Evolutionary conservation across 139 green algal species (phyloP).

Genomic region (Chlamydomonas incerta): DNA sequence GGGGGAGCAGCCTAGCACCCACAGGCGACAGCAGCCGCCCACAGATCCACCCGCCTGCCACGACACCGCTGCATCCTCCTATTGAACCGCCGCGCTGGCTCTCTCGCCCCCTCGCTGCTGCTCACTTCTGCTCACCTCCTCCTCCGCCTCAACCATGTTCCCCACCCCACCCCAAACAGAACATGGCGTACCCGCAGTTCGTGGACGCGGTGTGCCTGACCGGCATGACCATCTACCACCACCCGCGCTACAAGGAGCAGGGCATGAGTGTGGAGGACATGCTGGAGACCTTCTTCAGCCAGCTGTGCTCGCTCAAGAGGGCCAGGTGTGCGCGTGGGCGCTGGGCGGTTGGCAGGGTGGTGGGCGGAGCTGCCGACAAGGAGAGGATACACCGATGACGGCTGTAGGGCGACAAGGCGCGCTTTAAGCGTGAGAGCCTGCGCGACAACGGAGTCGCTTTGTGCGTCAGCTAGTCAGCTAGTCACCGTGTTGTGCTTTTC

Average conservation of each 20-base stretch:
- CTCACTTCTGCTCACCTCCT: too few species aligned
- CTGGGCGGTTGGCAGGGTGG: neutral
- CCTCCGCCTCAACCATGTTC: neutral
- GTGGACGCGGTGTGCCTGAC: conserved; percentile 51
- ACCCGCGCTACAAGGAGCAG: conserved; percentile 47
- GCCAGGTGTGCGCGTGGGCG: conserved; percentile 7
- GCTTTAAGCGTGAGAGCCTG: too few species aligned
- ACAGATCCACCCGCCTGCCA: too few species aligned
- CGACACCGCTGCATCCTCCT: neutral
- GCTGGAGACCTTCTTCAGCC: conserved; percentile 61
- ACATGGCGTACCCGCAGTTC: conserved; percentile 55
- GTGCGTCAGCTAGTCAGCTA: too few species aligned
- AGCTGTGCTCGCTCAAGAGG: conserved; percentile 42
- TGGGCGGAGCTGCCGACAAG: neutral
- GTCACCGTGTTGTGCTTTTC: too few species aligned
- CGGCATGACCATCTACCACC: conserved; percentile 51
- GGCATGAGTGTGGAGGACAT: conserved; percentile 44
- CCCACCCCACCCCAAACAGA: conserved; percentile 10
- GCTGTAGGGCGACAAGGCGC: too few species aligned
- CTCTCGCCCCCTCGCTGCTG: too few species aligned
- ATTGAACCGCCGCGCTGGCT: too few species aligned
- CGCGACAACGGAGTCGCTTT: too few species aligned
- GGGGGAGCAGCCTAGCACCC: too few species aligned
- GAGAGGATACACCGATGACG: too few species aligned
- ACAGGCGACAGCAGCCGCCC: too few species aligned